phyloP scores from a whole-genome alignment of 2,329 filamentous ascomycete species.

The Pyrenochaeta sp. region DNA sequence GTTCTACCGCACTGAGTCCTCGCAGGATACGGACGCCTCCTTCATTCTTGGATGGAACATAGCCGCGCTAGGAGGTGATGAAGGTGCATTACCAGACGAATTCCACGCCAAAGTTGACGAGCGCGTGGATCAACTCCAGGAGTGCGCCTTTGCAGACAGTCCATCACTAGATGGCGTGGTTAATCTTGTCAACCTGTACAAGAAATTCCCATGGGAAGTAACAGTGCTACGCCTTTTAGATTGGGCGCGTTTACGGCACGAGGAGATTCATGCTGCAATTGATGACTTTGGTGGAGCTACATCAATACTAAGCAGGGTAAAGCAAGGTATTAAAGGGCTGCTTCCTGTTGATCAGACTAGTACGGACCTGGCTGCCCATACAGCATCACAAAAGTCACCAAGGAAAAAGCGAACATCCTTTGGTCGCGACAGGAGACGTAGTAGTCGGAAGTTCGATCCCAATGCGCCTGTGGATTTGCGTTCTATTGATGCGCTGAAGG shows the following conservation, averaged over 20 bases:
- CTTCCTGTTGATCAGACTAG: constrained; percentile 9
- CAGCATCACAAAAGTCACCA: constrained; percentile 19
- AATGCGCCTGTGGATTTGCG: constrained; percentile 30
- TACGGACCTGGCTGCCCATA: constrained; percentile 3
- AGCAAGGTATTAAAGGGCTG: constrained; percentile 24
- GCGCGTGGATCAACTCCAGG: constrained; percentile 49
- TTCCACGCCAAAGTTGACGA: constrained; percentile 46
- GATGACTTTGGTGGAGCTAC: constrained; percentile 53
- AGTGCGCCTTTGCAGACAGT: constrained; percentile 41
- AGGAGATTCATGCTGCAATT: constrained; percentile 56
- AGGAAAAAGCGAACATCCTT: constrained; percentile 38
- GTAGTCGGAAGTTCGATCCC: constrained; percentile 40
- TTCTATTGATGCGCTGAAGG: constrained; percentile 29
- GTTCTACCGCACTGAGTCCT: constrained; percentile 48
- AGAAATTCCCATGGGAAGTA: constrained; percentile 58
- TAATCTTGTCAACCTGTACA: constrained; percentile 54
- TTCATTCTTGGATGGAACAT: constrained; percentile 46
- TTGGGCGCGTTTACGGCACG: constrained; percentile 56
- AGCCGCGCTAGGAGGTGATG: constrained; percentile 46
- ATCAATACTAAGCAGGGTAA: constrained; percentile 45
- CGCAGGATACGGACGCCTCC: constrained; percentile 12
- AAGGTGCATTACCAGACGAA: constrained; percentile 44
- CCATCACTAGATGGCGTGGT: constrained; percentile 41
- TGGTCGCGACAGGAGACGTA: constrained; percentile 33
- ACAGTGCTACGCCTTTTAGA: constrained; percentile 55